Evolutionary conservation across 2,329 filamentous ascomycete genomes (phyloP).

Genomic region (Macrophomina pseudophaseolina): DNA sequence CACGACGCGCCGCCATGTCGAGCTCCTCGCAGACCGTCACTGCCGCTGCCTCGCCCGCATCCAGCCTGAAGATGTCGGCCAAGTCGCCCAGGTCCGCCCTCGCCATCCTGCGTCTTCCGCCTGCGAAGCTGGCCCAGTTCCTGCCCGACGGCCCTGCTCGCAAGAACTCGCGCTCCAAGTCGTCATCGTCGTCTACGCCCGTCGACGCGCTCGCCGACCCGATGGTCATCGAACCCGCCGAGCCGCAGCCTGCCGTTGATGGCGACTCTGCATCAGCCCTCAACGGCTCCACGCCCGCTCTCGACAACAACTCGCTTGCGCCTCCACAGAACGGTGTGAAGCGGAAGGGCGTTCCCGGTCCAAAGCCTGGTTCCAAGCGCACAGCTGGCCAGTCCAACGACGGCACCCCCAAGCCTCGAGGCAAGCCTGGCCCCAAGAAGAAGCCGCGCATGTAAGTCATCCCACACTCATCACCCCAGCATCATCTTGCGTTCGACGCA

Average conservation of each 20-base stretch:
- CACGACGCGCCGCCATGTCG: conserved; percentile 27
- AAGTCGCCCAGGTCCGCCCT: conserved; percentile 40
- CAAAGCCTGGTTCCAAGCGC: conserved; percentile 68
- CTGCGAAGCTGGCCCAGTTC: conserved; percentile 38
- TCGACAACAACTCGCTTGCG: conserved; percentile 45
- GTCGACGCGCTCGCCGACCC: conserved; percentile 40
- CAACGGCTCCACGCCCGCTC: conserved; percentile 32
- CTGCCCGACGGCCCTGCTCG: conserved; percentile 26
- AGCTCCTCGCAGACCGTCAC: conserved; percentile 29
- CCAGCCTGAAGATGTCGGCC: conserved; percentile 39
- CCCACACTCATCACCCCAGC: conserved; percentile 13
- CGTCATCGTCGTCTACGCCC: conserved; percentile 46
- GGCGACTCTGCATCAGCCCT: conserved; percentile 46
- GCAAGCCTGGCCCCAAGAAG: conserved; percentile 96
- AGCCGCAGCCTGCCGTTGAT: conserved; percentile 38
- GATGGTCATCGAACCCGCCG: conserved; percentile 23
- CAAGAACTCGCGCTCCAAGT: conserved; percentile 40
- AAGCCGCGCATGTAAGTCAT: conserved; percentile 85
- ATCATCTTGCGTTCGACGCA: not conserved
- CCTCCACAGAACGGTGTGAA: conserved; percentile 61
- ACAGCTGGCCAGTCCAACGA: conserved; percentile 59
- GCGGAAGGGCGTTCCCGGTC: conserved; percentile 77
- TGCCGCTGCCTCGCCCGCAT: conserved; percentile 32
- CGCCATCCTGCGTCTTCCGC: conserved; percentile 42
- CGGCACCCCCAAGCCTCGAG: conserved; percentile 69